phyloP scores from a whole-genome alignment of 495 filamentous ascomycete species.

The Tuber indicum region DNA sequence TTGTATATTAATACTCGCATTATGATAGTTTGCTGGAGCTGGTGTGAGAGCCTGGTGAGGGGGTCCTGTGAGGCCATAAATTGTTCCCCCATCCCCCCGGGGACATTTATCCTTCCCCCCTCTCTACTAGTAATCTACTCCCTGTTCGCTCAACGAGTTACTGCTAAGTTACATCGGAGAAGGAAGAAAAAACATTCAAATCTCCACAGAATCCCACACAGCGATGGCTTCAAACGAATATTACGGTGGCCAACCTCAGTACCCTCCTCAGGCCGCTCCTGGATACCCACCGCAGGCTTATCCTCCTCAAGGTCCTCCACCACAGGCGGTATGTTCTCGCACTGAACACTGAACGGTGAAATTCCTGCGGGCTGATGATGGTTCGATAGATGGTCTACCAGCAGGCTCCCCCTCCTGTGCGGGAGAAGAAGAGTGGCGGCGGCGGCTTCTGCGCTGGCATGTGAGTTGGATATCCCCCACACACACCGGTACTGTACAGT shows the following conservation, averaged over 20 bases:
- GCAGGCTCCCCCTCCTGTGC: slow-evolving; percentile 19
- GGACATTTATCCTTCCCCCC: neutral
- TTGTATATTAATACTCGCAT: too few relatives aligned
- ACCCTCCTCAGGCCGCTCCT: slow-evolving; percentile 25
- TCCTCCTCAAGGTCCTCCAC: slow-evolving; percentile 20
- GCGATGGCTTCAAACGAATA: slow-evolving; percentile 29
- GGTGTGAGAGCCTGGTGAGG: neutral
- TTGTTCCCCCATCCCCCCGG: neutral
- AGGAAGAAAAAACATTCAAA: neutral
- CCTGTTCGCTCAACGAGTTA: neutral
- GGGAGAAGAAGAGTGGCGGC: slow-evolving; percentile 13
- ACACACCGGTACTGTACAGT: too few relatives aligned
- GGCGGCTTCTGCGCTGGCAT: slow-evolving; percentile 29
- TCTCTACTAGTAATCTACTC: neutral
- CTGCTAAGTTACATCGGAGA: neutral
- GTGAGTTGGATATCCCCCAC: slow-evolving; percentile 13
- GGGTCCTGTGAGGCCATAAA: slow-evolving; percentile 18
- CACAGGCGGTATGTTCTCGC: slow-evolving; percentile 15
- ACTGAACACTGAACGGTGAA: neutral
- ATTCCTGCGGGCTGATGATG: neutral
- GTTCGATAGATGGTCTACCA: slow-evolving; percentile 35
- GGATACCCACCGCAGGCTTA: slow-evolving; percentile 10
- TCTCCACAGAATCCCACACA: neutral
- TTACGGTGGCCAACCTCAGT: slow-evolving; percentile 27
- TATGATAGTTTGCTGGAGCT: too few relatives aligned